Base-by-base conservation (phyloP, 1,139 yeast genomes). In the Yarrowia galli region DNA sequence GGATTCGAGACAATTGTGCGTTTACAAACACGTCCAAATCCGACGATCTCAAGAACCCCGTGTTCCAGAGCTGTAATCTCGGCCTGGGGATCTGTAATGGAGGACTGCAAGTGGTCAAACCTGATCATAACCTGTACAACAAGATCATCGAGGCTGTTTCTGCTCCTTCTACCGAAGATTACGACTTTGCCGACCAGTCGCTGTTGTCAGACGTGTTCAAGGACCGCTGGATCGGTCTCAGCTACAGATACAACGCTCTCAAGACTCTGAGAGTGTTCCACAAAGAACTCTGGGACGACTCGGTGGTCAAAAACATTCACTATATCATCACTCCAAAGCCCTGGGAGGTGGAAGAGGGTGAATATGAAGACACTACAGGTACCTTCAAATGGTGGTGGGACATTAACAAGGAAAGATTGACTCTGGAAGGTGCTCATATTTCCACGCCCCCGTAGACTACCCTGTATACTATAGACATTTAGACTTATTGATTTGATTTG, bases 131-230 rank as follows among this genome's bases (percentile, higher is more conserved):
- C 12, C 70, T 74, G 32, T 84, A 80, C 71, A 69, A 78, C n/a
- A 71, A 75, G 69, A 84, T 85, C 46, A 61, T 80, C 9, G 71
- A 70, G 0, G 81, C 82, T 12, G 74, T 84, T 64, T 71, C 75
- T 54, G 73, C 78, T 36, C 79, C 81, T 1, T 71, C 72, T 7
- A 81, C 83, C 8, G 72, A 75, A 13, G 75, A 72, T 69, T 85
- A 85, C 72, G 82, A 79, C 51, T 85, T 85, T 75, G 86, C 88
- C 3, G 89, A 85, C 75, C 89, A 85, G 75, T 83, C 84, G n/a
- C 73, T 85, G 58, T 74, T 85, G 18, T 80, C 85, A 4, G 87
- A 85, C 71, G 83, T 85, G 35, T 85, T 85, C 71, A 73, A 77
- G 63, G 79, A 77, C 49, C 71, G 77, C 20, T 85, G 88, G 89